A percentile compares a stretch with the other conserved stretches of the same genome.
These are phyloP conservation scores for Xerocomus spinulosus DNA, from an alignment of 768 basidiomycete genomes.

Conservation along the genomic window DNA sequence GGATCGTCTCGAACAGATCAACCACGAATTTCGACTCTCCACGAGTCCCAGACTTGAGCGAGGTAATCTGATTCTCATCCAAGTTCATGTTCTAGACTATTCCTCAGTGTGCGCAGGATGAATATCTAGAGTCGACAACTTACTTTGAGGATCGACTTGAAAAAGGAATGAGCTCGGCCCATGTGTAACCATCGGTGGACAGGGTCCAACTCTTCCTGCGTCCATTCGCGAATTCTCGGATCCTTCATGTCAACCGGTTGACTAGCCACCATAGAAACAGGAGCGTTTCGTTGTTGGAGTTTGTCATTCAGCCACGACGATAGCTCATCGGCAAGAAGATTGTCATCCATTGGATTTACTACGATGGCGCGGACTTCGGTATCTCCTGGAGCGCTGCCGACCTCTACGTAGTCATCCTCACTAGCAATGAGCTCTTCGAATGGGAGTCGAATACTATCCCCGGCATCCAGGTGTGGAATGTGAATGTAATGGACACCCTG, in stretches of 20 bases:
- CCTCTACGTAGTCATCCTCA: constrained; percentile 22
- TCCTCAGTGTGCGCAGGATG: not conserved
- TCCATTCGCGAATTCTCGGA: constrained; percentile 39
- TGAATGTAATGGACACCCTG: constrained; percentile 29
- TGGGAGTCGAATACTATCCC: constrained; percentile 16
- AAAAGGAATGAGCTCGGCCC: constrained; percentile 23
- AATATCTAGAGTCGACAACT: not conserved
- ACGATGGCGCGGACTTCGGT: constrained; percentile 14
- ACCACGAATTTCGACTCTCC: constrained; percentile 14
- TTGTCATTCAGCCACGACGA: constrained; percentile 29
- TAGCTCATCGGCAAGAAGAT: constrained; percentile 34
- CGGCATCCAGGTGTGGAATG: constrained; percentile 17
- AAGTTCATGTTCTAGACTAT: constrained; percentile 16
- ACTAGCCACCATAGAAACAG: constrained; percentile 15
- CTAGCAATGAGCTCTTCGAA: constrained; percentile 21
- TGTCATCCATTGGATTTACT: constrained; percentile 18
- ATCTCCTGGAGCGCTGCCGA: constrained; percentile 11
- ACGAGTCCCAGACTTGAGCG: constrained; percentile 6
- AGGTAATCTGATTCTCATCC: constrained; percentile 11
- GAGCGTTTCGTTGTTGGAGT: constrained; percentile 19
- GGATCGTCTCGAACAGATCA: constrained; percentile 22
- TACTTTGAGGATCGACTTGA: constrained; percentile 30
- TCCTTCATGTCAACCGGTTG: constrained; percentile 30
- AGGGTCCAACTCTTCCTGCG: constrained; percentile 31
- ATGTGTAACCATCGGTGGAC: constrained; percentile 37